These are phyloP conservation scores for Mycena olivaceomarginata DNA, from an alignment of 768 basidiomycete species.

Conservation along the genomic window DNA sequence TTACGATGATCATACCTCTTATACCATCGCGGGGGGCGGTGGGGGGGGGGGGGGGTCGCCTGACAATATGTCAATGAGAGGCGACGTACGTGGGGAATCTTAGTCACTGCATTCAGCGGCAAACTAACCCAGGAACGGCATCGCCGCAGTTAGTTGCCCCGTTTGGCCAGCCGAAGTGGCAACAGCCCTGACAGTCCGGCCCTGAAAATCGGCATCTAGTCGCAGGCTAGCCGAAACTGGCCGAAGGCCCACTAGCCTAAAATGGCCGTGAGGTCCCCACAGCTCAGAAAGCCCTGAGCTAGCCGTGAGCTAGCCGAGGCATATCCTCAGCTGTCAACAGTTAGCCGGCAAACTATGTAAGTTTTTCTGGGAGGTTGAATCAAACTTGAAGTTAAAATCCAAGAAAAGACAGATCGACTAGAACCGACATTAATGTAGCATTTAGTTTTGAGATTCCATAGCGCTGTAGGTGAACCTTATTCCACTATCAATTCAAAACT, in stretches of 20 bases:
- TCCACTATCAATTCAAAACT: too few relatives aligned
- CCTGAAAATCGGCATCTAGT: conserved; percentile 18
- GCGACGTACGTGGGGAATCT: conserved; percentile 13
- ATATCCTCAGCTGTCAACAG: conserved; percentile 13
- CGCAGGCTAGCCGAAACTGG: conserved; percentile 21
- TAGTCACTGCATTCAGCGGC: conserved; percentile 18
- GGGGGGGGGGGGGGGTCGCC: too few relatives aligned
- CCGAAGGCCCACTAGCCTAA: conserved; percentile 19
- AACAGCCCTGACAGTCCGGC: conserved; percentile 16
- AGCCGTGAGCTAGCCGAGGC: conserved; percentile 7
- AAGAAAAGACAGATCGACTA: too few relatives aligned
- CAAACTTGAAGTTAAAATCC: too few relatives aligned
- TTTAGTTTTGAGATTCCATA: too few relatives aligned
- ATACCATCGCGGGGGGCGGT: conserved; percentile 21
- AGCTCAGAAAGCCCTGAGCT: too few relatives aligned
- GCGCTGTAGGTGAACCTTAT: too few relatives aligned
- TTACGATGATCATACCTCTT: conserved; percentile 20
- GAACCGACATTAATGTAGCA: too few relatives aligned
- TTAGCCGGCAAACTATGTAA: conserved; percentile 12
- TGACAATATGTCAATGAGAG: conserved; percentile 20
- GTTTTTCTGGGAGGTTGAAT: too few relatives aligned
- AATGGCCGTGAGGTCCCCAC: conserved; percentile 6
- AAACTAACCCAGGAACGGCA: conserved; percentile 24
- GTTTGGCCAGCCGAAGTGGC: conserved; percentile 9
- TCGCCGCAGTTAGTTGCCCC: conserved; percentile 18